These are phyloP conservation scores for Hypoxylon crocopeplum DNA, from an alignment of 495 filamentous ascomycete genomes.

Conservation along the genomic window DNA sequence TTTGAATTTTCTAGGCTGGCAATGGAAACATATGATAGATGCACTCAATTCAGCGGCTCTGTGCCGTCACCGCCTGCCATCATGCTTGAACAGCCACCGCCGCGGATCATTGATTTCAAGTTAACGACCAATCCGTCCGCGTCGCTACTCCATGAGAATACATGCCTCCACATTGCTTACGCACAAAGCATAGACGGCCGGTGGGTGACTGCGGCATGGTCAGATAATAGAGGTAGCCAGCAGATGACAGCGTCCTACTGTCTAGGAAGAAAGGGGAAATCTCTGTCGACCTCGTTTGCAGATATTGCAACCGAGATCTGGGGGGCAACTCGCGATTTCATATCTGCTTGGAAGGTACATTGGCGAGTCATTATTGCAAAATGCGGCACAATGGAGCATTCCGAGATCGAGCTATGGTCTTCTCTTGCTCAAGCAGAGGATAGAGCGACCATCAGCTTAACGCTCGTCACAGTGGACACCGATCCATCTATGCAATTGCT, in stretches of 20 bases:
- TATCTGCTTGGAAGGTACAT: constrained; percentile 70
- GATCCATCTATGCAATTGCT: constrained; percentile 70
- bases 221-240: constrained; percentile 77
- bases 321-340: constrained; percentile 79
- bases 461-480: constrained; percentile 69
- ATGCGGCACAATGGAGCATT: constrained; percentile 71
- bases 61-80: constrained; percentile 68
- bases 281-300: constrained; percentile 59
- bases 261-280: constrained; percentile 68
- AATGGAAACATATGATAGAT: constrained; percentile 87
- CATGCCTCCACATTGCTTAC: constrained; percentile 86
- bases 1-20: constrained; percentile 71
- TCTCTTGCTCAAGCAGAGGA: constrained; percentile 48
- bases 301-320: constrained; percentile 83
- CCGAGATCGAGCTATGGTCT: constrained; percentile 73
- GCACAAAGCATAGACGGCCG: constrained; percentile 79
- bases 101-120: constrained; percentile 80
- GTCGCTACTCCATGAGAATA: constrained; percentile 81
- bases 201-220: constrained; percentile 94
- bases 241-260: constrained; percentile 83
- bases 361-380: constrained; percentile 85
- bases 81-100: constrained; percentile 73
- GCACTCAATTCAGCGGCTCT: constrained; percentile 61
- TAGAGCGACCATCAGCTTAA: constrained; percentile 59
- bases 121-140: constrained; percentile 69